Base-by-base conservation (phyloP, 148 eudicot species). In the Agrostemma githago region DNA sequence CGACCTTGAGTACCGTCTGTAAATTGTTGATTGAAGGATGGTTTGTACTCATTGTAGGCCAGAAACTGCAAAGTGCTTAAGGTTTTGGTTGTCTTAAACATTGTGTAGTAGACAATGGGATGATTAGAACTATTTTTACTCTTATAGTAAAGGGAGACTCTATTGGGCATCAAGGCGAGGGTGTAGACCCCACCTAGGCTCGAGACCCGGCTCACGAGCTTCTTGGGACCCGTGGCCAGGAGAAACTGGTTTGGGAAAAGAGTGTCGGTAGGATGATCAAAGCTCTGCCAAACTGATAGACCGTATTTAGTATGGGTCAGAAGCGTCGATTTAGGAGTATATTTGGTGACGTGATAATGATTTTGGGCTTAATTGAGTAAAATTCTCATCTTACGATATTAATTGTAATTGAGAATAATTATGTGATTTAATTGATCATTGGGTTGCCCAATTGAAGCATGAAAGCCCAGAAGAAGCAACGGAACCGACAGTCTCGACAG, bases 251-350 rank as follows among this genome's bases (percentile, higher is more conserved):
- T 80, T 38, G 78, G 79, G 12, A 83, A 75, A 10, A 83, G 67
- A 17, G 83, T 80, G 59, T 83, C 81, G 0, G 79, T 80, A 2
- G 85, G 85, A 6, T 71, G 59, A 65, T 83, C 83, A 80, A 79
- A 83, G 43, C 83, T 76, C 71, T 83, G 85, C 85, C 85, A 83
- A 2, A n/a, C n/a, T n/a, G n/a, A n/a, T n/a, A n/a, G n/a, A n/a
- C n/a, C n/a, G n/a, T n/a, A n/a, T n/a, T n/a, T n/a, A n/a, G n/a
- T n/a, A n/a, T n/a, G n/a, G n/a, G n/a, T n/a, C n/a, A n/a, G n/a
- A n/a, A n/a, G n/a, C n/a, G n/a, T n/a, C n/a, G n/a, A n/a, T n/a
- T n/a, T n/a, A n/a, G n/a, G n/a, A n/a, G n/a, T n/a, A n/a, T n/a
- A n/a, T n/a, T n/a, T n/a, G n/a, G n/a, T n/a, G n/a, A n/a, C n/a